Evolutionary conservation across 768 basidiomycete genomes (phyloP).

Genomic region (Pilatotrama ljubarskyi): DNA sequence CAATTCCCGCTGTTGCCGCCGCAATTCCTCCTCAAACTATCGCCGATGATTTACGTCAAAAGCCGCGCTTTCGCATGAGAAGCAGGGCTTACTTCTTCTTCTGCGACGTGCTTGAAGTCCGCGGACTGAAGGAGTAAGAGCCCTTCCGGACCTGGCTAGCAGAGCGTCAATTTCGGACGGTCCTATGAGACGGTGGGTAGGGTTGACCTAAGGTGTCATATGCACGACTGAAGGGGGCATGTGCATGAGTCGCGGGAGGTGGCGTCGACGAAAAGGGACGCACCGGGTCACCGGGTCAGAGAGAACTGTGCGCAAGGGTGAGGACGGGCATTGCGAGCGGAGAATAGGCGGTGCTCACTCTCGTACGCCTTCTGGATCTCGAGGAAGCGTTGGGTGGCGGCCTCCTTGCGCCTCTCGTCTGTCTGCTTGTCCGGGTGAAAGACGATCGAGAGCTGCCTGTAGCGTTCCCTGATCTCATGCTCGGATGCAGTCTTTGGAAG

Average conservation of each 20-base stretch:
- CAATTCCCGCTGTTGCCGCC: conserved; percentile 39
- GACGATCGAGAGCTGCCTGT: conserved; percentile 67
- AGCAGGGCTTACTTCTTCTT: conserved; percentile 8
- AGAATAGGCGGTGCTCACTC: conserved; percentile 41
- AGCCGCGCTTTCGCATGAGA: neutral
- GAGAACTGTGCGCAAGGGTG: conserved; percentile 42
- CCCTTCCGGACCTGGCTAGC: conserved; percentile 27
- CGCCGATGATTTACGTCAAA: conserved; percentile 12
- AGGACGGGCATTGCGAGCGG: neutral
- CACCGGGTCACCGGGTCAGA: conserved; percentile 73
- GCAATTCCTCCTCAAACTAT: conserved; percentile 49
- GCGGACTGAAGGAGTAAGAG: conserved; percentile 16
- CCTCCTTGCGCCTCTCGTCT: conserved; percentile 51
- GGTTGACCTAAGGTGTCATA: conserved; percentile 70
- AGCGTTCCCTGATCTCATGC: conserved; percentile 72
- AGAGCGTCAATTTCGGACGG: conserved; percentile 1
- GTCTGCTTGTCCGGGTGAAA: conserved; percentile 87
- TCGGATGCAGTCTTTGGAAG: conserved; percentile 62
- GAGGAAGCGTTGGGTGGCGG: conserved; percentile 67
- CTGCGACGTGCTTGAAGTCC: conserved; percentile 15
- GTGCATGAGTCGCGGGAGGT: conserved; percentile 7
- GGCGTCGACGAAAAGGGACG: conserved; percentile 22
- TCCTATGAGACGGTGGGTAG: neutral
- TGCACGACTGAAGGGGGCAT: conserved; percentile 50
- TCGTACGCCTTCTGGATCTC: conserved; percentile 85